Evolutionary conservation across 2,329 filamentous ascomycete genomes (phyloP).

Genomic region (Alternaria infectoria): DNA sequence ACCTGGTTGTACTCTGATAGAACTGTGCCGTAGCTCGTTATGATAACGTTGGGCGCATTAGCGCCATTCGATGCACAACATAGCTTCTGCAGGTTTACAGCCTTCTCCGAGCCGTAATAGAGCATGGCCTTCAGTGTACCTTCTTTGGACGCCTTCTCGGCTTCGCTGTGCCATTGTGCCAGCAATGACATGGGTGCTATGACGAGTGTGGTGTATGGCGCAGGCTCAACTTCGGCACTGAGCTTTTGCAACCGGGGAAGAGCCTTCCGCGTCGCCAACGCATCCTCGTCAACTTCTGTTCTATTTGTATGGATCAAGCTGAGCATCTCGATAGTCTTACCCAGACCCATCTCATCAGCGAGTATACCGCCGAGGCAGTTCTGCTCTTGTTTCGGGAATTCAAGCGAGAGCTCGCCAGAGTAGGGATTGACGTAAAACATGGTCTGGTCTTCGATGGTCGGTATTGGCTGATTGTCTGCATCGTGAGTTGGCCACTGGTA

Average conservation of each 20-base stretch:
- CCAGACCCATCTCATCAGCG: conserved; percentile 96
- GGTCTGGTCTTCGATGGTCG: conserved; percentile 67
- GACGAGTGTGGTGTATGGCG: conserved; percentile 89
- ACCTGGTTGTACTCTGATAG: conserved; percentile 87
- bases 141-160: conserved; percentile 83
- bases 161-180: conserved; percentile 97
- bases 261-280: conserved; percentile 59
- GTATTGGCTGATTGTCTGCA: conserved; percentile 79
- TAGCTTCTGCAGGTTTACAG: conserved; percentile 75
- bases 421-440: conserved; percentile 97
- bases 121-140: conserved; percentile 84
- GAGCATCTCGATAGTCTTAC: conserved; percentile 98
- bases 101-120: conserved; percentile 91
- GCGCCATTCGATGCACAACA: conserved; percentile 77
- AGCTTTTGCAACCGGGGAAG: conserved; percentile 68
- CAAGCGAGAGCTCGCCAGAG: conserved; percentile 87
- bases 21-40: conserved; percentile 92
- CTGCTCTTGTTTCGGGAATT: conserved; percentile 93
- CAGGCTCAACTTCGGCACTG: conserved; percentile 65
- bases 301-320: conserved; percentile 87
- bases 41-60: conserved; percentile 84
- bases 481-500: conserved; percentile 90
- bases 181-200: conserved; percentile 96
- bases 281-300: conserved; percentile 56
- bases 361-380: conserved; percentile 92